These are phyloP conservation scores for Scytalidium sp. DNA, from an alignment of 2,329 filamentous ascomycete genomes.

Conservation along the genomic window DNA sequence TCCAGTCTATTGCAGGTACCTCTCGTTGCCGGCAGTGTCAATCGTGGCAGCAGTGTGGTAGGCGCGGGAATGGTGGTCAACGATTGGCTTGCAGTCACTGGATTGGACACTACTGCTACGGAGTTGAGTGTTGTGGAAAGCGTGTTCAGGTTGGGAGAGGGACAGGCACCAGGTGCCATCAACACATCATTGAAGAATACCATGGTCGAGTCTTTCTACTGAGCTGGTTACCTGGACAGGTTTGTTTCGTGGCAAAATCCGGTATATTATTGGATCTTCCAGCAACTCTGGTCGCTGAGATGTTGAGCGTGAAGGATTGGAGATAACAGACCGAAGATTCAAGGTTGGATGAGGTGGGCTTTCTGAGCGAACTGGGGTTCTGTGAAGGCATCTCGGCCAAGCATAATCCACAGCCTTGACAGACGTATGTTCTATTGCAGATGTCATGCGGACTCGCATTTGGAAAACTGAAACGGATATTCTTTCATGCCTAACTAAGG, in stretches of 20 bases:
- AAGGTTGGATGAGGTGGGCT: not conserved
- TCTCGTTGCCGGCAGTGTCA: slow-evolving; percentile 89
- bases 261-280: not conserved
- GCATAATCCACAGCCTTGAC: not conserved
- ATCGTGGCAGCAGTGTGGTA: slow-evolving; percentile 91
- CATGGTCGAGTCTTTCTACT: slow-evolving; percentile 99
- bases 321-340: not conserved
- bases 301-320: not conserved
- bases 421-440: not conserved
- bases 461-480: too few relatives aligned
- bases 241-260: too few relatives aligned
- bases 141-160: slow-evolving; percentile 92
- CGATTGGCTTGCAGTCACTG: slow-evolving; percentile 95
- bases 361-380: not conserved
- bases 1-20: slow-evolving; percentile 91
- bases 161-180: slow-evolving; percentile 72
- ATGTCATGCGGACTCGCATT: not conserved
- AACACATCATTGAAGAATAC: slow-evolving; percentile 90
- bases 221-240: slow-evolving; percentile 27
- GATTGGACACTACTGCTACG: slow-evolving; percentile 92
- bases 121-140: slow-evolving; percentile 95
- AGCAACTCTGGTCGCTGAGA: not conserved
- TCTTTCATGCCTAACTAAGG: too few relatives aligned
- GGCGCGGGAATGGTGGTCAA: slow-evolving; percentile 96
- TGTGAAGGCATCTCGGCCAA: not conserved